Base-by-base conservation (phyloP, 257 asterid species). In the Buddleja alternifolia region DNA sequence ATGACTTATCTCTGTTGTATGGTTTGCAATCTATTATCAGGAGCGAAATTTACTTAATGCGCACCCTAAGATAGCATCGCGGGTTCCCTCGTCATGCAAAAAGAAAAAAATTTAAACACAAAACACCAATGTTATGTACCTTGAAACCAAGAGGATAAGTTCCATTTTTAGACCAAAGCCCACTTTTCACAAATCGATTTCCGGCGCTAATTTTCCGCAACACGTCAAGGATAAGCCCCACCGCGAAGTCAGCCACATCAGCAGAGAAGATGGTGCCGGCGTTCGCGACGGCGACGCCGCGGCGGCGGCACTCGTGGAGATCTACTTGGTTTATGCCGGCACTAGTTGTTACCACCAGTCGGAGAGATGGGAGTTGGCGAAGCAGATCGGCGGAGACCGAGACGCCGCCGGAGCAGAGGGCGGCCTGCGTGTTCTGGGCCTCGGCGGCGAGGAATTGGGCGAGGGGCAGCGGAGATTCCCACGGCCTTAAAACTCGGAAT, bases 251-350 rank as follows among this genome's bases (percentile, higher is more conserved):
- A 4, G 95, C 92, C 23, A 75, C 86, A 39, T 88, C 92, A 0
- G 67, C 75, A 52, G 88, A 85, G 66, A 75, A 83, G 0, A 83
- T 36, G 15, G 69, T 16, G 15, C 76, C 21, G 0, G 90, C 82
- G 58, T 78, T 64, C 15, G 93, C 84, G 45, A 86, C 74, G 7
- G 83, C 47, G 40, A 92, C 67, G 66, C 87, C 85, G 12, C 85
- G 84, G 73, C 80, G 85, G 75, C 92, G 92, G 66, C 96, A 89
- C 82, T 85, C 92, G 1, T 9, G 15, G 2, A 89, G 79, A 60
- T 92, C 96, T 6, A 92, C 77, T 69, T 85, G 85, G 74, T 92
- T 19, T 32, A 84, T 16, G 47, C 98, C 98, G 48, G 88, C 83
- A 77, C 92, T 87, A 66, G 83, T 48, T 61, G 88, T 70, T 61